A percentile compares a stretch with the other conserved stretches of the same genome.
Evolutionary conservation across 352 stramenopile species (phyloP).

Genomic region (Globisporangium radiosum): DNA sequence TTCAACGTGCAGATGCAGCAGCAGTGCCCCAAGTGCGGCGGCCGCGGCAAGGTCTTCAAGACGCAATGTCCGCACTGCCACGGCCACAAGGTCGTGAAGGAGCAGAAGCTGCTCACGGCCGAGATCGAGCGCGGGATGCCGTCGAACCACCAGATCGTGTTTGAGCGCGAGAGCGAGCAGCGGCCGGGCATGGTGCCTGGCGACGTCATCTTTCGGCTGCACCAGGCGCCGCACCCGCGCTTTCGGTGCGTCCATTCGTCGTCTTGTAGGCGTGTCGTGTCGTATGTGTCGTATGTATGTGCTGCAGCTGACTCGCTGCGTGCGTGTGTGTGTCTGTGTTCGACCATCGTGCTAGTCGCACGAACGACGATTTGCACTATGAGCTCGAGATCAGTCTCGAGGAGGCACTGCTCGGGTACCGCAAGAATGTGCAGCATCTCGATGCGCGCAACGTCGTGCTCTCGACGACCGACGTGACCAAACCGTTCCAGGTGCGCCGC

Average conservation of each 20-base stretch:
- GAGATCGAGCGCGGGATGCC: slow-evolving; percentile 81
- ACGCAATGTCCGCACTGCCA: slow-evolving; percentile 89
- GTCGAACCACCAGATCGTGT: slow-evolving; percentile 80
- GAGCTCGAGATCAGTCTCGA: slow-evolving; percentile 94
- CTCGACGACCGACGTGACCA: slow-evolving; percentile 80
- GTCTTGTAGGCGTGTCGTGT: neutral
- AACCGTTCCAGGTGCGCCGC: slow-evolving; percentile 89
- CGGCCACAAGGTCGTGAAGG: slow-evolving; percentile 73
- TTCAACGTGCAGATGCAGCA: slow-evolving; percentile 90
- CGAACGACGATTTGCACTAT: slow-evolving; percentile 93
- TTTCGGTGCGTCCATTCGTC: slow-evolving; percentile 60
- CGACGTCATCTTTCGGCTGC: slow-evolving; percentile 94
- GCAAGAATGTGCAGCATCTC: slow-evolving; percentile 88
- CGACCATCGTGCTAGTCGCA: slow-evolving; percentile 42
- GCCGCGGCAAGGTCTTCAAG: slow-evolving; percentile 93
- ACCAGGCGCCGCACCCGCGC: slow-evolving; percentile 80
- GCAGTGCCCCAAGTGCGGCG: slow-evolving; percentile 71
- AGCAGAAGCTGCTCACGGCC: slow-evolving; percentile 74
- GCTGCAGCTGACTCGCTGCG: too few species aligned
- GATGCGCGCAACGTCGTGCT: slow-evolving; percentile 92
- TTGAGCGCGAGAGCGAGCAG: slow-evolving; percentile 83
- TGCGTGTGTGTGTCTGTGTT: neutral
- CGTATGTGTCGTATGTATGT: neutral
- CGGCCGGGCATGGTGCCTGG: slow-evolving; percentile 83
- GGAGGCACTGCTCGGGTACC: slow-evolving; percentile 94